phyloP scores from a whole-genome alignment of 768 basidiomycete species.

The Hirschioporus abietinus region DNA sequence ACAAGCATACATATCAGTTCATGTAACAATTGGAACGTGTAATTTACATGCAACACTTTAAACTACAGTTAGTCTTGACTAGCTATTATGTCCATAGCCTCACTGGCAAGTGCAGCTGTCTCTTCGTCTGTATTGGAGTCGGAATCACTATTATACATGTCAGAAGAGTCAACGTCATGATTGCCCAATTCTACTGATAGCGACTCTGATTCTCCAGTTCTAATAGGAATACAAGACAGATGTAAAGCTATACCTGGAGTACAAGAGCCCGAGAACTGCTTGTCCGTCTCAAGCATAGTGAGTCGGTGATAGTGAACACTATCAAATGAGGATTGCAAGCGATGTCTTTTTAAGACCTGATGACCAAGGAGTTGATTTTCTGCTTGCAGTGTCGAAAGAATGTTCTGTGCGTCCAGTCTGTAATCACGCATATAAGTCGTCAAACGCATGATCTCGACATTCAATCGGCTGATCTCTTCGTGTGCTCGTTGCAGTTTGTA shows the following conservation, averaged over 20 bases:
- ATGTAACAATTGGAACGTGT: no score
- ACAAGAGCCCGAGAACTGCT: background rate
- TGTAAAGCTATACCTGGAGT: background rate
- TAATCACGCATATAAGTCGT: slow-evolving; percentile 16
- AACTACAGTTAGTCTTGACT: background rate
- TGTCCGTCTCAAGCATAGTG: background rate
- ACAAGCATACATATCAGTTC: background rate
- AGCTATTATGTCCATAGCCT: background rate
- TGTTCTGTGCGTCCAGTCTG: background rate
- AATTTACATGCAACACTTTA: no score
- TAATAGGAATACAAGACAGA: background rate
- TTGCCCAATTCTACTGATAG: background rate
- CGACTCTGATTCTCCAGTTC: background rate
- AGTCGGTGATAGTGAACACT: background rate
- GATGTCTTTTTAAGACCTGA: background rate
- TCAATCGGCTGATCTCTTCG: slow-evolving; percentile 14
- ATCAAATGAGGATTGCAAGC: background rate
- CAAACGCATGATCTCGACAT: slow-evolving; percentile 18
- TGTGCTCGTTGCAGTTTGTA: slow-evolving; percentile 17
- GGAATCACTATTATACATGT: background rate
- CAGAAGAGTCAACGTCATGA: background rate
- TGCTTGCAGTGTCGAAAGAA: background rate
- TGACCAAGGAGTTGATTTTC: background rate
- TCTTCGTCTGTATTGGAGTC: background rate
- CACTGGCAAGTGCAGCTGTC: background rate